Conservation (phyloP, 805 yeast species). For the Candida hungchunana region DNA sequence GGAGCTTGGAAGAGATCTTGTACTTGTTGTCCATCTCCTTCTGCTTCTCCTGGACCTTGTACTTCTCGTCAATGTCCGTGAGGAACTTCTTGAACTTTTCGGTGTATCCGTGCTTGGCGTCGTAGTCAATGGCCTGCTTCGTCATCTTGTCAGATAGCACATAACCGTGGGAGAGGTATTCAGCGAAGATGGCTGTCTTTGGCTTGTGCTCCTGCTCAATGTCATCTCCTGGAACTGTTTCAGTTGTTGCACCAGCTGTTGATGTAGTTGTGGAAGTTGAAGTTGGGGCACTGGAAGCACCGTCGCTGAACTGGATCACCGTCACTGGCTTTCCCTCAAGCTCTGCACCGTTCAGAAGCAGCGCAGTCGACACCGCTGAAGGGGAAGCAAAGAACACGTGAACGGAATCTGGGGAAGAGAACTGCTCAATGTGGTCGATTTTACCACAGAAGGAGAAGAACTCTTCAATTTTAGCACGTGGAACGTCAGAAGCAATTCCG, state of each 20-base stretch:
- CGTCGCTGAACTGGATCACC: constrained; percentile 33
- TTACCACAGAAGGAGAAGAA: constrained; percentile 77
- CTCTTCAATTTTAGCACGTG: constrained; percentile 50
- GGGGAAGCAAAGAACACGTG: constrained; percentile 51
- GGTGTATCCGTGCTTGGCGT: constrained; percentile 59
- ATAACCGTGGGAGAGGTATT: constrained; percentile 71
- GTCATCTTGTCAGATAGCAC: constrained; percentile 58
- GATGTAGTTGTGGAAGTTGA: too few relatives aligned
- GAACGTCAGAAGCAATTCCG: constrained; percentile 47
- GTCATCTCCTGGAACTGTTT: constrained; percentile 31
- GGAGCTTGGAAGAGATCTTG: constrained; percentile 36
- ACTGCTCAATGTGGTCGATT: constrained; percentile 28
- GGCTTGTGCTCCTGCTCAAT: constrained; percentile 76
- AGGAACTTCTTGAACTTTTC: constrained; percentile 54
- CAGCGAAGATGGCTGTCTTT: constrained; percentile 69
- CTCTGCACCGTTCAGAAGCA: constrained; percentile 69
- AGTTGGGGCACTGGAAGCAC: too few relatives aligned
- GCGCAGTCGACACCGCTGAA: constrained; percentile 67
- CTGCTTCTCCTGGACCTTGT: constrained; percentile 45
- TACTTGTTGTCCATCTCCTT: constrained; percentile 39
- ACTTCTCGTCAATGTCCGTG: constrained; percentile 51
- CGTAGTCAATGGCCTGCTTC: constrained; percentile 57
- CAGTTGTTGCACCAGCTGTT: constrained; percentile 14
- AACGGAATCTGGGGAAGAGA: too few relatives aligned
- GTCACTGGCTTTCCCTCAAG: constrained; percentile 53